Conservation (phyloP, 768 basidiomycete species). For the Mycena metata region DNA sequence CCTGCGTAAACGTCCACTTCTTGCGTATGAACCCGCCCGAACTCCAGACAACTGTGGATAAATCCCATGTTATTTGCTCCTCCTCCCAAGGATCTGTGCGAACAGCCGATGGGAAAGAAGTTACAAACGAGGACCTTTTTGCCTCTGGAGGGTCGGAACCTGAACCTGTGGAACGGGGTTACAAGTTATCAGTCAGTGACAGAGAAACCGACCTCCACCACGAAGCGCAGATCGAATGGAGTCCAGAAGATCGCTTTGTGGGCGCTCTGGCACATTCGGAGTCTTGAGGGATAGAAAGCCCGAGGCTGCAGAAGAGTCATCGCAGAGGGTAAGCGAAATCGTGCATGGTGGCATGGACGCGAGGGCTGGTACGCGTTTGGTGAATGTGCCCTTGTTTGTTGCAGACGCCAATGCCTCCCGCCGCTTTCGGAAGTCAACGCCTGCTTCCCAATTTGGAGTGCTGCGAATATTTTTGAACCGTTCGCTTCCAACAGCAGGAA, state of each 20-base stretch:
- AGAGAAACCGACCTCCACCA: slow-evolving; percentile 54
- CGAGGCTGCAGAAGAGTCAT: slow-evolving; percentile 14
- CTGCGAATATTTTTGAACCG: too few relatives aligned
- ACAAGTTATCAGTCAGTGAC: too few relatives aligned
- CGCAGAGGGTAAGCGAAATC: slow-evolving; percentile 24
- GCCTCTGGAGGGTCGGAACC: slow-evolving; percentile 51
- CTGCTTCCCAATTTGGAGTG: too few relatives aligned
- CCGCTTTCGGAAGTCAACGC: too few relatives aligned
- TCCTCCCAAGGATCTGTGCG: slow-evolving; percentile 60
- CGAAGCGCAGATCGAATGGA: slow-evolving; percentile 73
- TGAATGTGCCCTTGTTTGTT: background rate
- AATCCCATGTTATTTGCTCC: slow-evolving; percentile 80
- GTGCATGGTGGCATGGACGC: slow-evolving; percentile 30
- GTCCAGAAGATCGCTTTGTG: slow-evolving; percentile 54
- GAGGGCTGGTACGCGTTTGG: too few relatives aligned
- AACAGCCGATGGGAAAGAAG: slow-evolving; percentile 56
- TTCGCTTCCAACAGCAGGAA: too few relatives aligned
- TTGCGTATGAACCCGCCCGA: slow-evolving; percentile 77
- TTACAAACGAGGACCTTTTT: slow-evolving; percentile 51
- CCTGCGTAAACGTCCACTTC: slow-evolving; percentile 81
- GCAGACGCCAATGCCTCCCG: background rate
- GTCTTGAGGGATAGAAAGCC: slow-evolving; percentile 10
- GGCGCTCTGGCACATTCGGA: slow-evolving; percentile 5
- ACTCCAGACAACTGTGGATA: slow-evolving; percentile 71
- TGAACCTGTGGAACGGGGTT: slow-evolving; percentile 35